Base-by-base conservation (phyloP, 179 eudicot genomes). In the Silene vulgaris region DNA sequence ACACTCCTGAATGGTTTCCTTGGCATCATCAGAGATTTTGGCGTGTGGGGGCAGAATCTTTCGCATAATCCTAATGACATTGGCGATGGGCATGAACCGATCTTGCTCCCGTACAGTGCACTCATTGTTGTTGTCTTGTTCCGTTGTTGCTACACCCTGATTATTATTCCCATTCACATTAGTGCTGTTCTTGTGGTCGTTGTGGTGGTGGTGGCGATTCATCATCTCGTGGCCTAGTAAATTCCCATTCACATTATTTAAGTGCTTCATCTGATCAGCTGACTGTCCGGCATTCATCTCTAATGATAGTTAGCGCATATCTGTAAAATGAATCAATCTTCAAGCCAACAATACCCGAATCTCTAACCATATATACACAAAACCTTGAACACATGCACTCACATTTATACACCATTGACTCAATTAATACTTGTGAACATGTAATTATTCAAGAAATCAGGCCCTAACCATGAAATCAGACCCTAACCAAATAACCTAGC, bases 11-110 rank as follows among this genome's bases (percentile, higher is more conserved):
- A 86, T 84, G 4, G 89, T 86, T 48, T 86, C 89, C 63, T 86
- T 86, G 2, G 89, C 84, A 57, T 84, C 89, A 29, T 84, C 87
- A 4, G 89, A 84, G 57, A 86, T 84, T 82, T 86, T 84, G 70
- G 84, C 87, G 69, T 84, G 87, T 0, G 85, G 85, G 1, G 89
- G 89, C 5, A 86, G 87, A 21, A 81, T 84, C 65, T 84, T 86
- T n/a, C 87, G 82, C 89, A 86, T 86, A 71, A 86, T 86, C 23
- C 89, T 74, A 29, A 82, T 86, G 32, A 86, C 87, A 67, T 86
- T 86, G 5, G 89, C 87, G 0, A 86, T 86, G 16, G 89, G 89
- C 85, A 86, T 84, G 79, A 84, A 86, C 7, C 87, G 76, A 61
- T 86, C 87, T 50, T 86, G 89, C 75, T 86, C 89, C 21, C 89